Base-by-base conservation (phyloP, 2,329 filamentous ascomycete species). In the Aspergillus sclerotialis region DNA sequence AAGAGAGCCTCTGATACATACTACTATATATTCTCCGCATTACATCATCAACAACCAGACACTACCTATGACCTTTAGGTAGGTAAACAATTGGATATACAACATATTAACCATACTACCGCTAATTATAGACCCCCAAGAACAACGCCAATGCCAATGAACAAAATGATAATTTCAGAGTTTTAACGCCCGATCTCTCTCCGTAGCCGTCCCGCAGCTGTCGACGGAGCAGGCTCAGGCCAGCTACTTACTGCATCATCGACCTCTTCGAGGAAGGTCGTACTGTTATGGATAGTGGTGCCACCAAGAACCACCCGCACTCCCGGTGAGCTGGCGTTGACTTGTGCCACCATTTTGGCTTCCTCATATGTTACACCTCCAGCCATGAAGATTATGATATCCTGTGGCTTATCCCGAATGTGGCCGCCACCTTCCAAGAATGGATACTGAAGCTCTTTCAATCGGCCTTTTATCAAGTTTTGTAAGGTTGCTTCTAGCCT, bases 341-440 rank as follows among this genome's bases (percentile, higher is more conserved):
- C 80, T 47, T 89, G 80, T n/a, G 92, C 87, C 25, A 96, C 79
- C 73, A 87, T 88, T 67, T 94, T 95, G 5, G 92, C 89, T 61
- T 98, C 92, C 60, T 98, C 92, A 53, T 95, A 98, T 0, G 92
- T 98, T 12, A 83, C 80, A 3, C 92, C 92, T 5, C 92, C 92
- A 15, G 95, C 73, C 54, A 98, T 89, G 56, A 98, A 98, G 6
- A 98, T 77, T 28, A 98, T 77, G 26, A 98, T 84, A 56, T 98
- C 93, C 58, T 98, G 92, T 4, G 92, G 92, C 59, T 96, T 96
- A 55, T 98, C 93, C 43, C 83, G 78, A 8, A 88, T 95, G 9
- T 84, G 78, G 2, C 84, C 84, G 11, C 84, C 82, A 5, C 86
- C 87, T 48, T 96, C 92, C 4, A 96, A 76, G 55, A 96, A 98